Evolutionary conservation across 345 rosid genomes (phyloP), one percentile per base, ranked within the genome.

Genomic region (Physaria fendleri): DNA sequence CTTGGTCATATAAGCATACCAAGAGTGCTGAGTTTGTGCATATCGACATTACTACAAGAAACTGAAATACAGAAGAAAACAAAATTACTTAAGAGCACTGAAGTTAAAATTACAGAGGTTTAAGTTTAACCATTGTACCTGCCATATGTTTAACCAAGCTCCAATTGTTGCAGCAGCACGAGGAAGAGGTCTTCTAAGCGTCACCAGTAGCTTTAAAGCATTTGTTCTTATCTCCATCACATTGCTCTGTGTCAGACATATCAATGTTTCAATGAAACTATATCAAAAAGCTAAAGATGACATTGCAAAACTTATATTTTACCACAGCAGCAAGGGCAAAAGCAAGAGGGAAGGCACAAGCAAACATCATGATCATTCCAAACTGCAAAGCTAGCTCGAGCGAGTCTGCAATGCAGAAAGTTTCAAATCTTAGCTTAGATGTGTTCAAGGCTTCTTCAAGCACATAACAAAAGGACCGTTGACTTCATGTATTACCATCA

Each of bases 291-390:
- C 40, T 28, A 11, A 44, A 50, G 56, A 44, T 18, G 40, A 46
- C 14, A 17, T 13, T 56, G 34, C 52, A 4, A 47, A 51, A 45
- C n/a, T 8, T 18, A 23, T 55, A 14, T 5, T 13, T 40, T 81
- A 86, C 90, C 85, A 86, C 74, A 22, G 87, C 76, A 66, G 87
- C 79, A 49, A 88, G 81, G 49, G 79, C 77, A 71, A 92, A 92
- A 56, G 88, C 90, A 16, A 84, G 85, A 62, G 98, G 96, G 59
- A 82, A 88, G 41, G 96, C 98, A 61, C 98, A 85, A 54, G 98
- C 98, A 63, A 88, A 88, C 98, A 92, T 92, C 98, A 88, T 85
- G 74, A 88, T 79, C 96, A 82, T 88, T 72, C 98, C 98, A 49
- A 92, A 88, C 66, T 92, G 96, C 74, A 92, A 78, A 20, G 89